Evolutionary conservation across 2,329 filamentous ascomycete genomes (phyloP).

Genomic region (Colletotrichum eleusines): DNA sequence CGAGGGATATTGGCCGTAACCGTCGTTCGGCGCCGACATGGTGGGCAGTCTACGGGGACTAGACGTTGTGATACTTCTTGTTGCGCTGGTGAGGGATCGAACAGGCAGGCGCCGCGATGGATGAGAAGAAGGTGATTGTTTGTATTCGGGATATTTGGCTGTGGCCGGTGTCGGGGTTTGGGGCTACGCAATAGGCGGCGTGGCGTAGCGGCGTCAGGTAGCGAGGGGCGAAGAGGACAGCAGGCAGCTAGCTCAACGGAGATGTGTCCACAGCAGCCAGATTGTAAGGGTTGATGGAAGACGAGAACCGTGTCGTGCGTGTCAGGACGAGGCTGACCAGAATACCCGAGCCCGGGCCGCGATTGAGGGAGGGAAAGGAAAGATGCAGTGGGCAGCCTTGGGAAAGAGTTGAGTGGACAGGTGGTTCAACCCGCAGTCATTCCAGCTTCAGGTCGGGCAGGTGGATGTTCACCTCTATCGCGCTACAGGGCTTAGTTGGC

Average conservation of each 20-base stretch:
- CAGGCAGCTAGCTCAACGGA: conserved; percentile 19
- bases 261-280: conserved; percentile 39
- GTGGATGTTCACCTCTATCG: conserved; percentile 19
- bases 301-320: background rate
- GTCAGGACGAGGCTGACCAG: conserved; percentile 20
- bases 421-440: conserved; percentile 33
- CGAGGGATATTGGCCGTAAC: conserved; percentile 64
- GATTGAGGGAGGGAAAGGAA: conserved; percentile 16
- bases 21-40: conserved; percentile 70
- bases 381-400: conserved; percentile 27
- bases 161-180: conserved; percentile 22
- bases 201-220: conserved; percentile 35
- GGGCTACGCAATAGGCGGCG: conserved; percentile 28
- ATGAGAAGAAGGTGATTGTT: conserved; percentile 40
- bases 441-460: conserved; percentile 16
- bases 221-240: conserved; percentile 33
- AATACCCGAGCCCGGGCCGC: conserved; percentile 21
- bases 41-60: conserved; percentile 44
- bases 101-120: conserved; percentile 35
- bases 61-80: conserved; percentile 9
- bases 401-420: conserved; percentile 32
- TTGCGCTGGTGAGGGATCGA: background rate
- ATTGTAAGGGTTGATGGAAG: conserved; percentile 7
- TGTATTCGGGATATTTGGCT: conserved; percentile 7
- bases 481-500: conserved; percentile 25